phyloP scores from a whole-genome alignment of 106 monocot species.

The Dendrobium officinale region DNA sequence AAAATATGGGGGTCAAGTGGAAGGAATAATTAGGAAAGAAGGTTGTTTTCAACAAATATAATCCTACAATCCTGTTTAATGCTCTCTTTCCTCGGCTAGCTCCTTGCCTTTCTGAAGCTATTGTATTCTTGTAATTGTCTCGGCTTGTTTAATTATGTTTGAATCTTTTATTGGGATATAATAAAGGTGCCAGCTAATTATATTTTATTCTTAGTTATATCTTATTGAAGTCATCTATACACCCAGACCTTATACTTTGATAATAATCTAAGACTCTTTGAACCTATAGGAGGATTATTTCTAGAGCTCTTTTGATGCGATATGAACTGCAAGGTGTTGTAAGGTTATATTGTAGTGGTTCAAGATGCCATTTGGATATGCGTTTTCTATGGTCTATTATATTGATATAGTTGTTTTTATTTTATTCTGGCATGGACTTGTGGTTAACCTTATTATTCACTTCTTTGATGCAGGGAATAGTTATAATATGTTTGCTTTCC shows the following conservation, averaged over 20 bases:
- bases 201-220: no score
- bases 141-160: background rate
- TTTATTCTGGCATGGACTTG: background rate
- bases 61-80: no score
- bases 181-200: background rate
- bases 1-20: no score
- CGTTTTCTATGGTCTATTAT: background rate
- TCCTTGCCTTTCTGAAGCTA: background rate
- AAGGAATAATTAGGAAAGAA: no score
- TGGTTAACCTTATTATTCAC: background rate
- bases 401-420: background rate
- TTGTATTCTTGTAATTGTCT: background rate
- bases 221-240: no score
- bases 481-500: conserved; percentile 88
- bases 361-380: background rate
- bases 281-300: no score
- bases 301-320: no score
- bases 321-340: no score
- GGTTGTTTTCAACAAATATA: no score
- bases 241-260: no score
- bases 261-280: no score
- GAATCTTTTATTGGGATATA: background rate
- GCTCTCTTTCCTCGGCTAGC: background rate
- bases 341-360: no score
- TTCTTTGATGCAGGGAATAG: conserved; percentile 32